Base-by-base conservation (phyloP, 2,329 filamentous ascomycete species). In the Trichoderma hamatum region DNA sequence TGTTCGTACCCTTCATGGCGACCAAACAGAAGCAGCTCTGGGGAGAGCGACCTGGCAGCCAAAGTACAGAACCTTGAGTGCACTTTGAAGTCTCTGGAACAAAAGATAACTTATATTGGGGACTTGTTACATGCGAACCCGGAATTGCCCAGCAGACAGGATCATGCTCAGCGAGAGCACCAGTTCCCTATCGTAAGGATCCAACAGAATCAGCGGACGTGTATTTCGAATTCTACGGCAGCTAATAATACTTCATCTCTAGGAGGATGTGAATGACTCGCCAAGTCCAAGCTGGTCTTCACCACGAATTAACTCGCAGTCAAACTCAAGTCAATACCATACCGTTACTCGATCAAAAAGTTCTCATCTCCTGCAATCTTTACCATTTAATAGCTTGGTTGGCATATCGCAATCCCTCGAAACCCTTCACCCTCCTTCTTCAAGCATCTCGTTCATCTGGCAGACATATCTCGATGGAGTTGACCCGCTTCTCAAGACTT, bases 401-500 rank as follows among this genome's bases (percentile, higher is more conserved):
- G 59, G 21, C 3, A 21, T 19, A 49, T 43, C 36, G 5, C 49
- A 58, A 26, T 14, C 59, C 26, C 59, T 55, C 19, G 19, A 49
- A 46, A 46, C 43, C 6, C 30, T 56, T 56, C 68, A 70, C 21
- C 70, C 71, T 2, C 24, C 52, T 30, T 28, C 66, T 16, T 21
- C 58, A 21, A 32, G 2, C 5, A 66, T 72, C 13, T 14, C 52
- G 9, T 55, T 64, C 21, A 56, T 71, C 6, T 72, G 71, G 71
- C 54, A 71, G 21, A 64, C 32, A 16, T 72, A 70, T 62, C 63
- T 72, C 14, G 69, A 70, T 21, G 69, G 62, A 4, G 63, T 72
- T 6, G 62, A 72, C 36, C 70, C 71, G 3, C 56, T 72, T 14
- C 24, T 72, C 19, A 72, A 72, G 43, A 30, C 72, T 5, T 69